Evolutionary conservation across 148 eudicot genomes (phyloP), one percentile per base, ranked within the genome.

Genomic region (Nyssa sinensis): DNA sequence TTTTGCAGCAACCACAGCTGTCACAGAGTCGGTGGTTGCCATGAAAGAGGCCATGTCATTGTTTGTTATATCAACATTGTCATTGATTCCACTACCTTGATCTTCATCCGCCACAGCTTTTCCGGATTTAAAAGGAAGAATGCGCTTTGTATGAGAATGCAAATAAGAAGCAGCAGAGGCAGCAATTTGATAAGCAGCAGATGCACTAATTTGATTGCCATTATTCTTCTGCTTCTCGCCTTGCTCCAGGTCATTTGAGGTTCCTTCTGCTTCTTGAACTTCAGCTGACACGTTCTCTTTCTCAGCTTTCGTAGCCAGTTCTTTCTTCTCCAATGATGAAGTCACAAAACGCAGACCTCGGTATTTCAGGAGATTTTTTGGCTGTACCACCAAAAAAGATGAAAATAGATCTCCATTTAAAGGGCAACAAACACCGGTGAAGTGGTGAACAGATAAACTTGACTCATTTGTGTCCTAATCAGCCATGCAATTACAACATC

Each of bases 131-230:
- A 88, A 94, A 19, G 92, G 83, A 72, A 89, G 73, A 68, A 96
- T 75, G 82, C 84, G 80, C 72, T 70, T 88, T 2, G 98, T 88
- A 9, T 76, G 93, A 74, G 88, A 79, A 62, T 96, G 94, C 84
- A 96, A 76, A 86, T 78, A 96, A 66, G 98, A 91, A 72, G 99
- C 99, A 69, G 97, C 98, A 29, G 97, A 88, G n/a, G 93, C 91
- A 35, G 93, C 98, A 77, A 89, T 81, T 59, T 86, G 82, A 85
- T 89, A 89, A 58, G 99, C 98, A 44, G 92, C 81, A 11, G 90
- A 81, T 31, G 91, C 70, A 70, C 94, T 89, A 55, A 86, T 77
- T 33, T 30, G 80, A 30, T 77, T 82, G 29, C 62, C 77, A 53
- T 84, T 81, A 32, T 61, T 73, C 80, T 82, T 81, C 62, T 78